phyloP scores from a whole-genome alignment of 495 filamentous ascomycete species.

The Physcia stellaris region DNA sequence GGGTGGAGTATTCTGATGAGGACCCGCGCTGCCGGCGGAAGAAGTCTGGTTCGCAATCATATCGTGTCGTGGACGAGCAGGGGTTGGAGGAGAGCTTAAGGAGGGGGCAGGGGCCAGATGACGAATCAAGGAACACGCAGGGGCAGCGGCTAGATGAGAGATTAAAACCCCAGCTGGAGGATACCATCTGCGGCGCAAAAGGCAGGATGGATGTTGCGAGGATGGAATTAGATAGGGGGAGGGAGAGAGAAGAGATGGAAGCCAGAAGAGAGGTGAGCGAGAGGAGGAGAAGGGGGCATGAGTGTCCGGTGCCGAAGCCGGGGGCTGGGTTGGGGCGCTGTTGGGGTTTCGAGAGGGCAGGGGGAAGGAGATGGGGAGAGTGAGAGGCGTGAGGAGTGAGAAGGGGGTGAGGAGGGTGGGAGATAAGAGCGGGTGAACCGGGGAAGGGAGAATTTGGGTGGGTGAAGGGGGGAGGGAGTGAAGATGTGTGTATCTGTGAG shows the following conservation, averaged over 20 bases:
- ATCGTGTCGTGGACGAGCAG: too few relatives aligned
- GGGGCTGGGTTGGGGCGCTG: slow-evolving; percentile 58
- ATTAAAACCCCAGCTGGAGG: too few relatives aligned
- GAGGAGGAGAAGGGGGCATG: slow-evolving; percentile 18
- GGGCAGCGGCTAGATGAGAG: background rate
- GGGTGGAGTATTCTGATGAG: slow-evolving; percentile 57
- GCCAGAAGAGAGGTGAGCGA: slow-evolving; percentile 19
- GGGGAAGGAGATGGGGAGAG: too few relatives aligned
- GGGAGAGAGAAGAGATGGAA: slow-evolving; percentile 15
- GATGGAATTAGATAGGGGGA: slow-evolving; percentile 19
- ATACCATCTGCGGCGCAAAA: background rate
- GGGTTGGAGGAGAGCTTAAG: slow-evolving; percentile 2
- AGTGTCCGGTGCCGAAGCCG: slow-evolving; percentile 82
- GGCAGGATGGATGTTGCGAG: background rate
- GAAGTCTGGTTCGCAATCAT: too few relatives aligned
- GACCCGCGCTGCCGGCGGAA: too few relatives aligned
- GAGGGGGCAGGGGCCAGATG: slow-evolving; percentile 23
- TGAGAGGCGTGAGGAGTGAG: too few relatives aligned
- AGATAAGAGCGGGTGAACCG: too few relatives aligned
- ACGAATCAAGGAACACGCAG: slow-evolving; percentile 18
- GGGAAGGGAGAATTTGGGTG: too few relatives aligned
- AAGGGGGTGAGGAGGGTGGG: too few relatives aligned
- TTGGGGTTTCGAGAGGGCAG: slow-evolving; percentile 44
- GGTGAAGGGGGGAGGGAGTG: too few relatives aligned
- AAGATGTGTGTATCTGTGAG: too few relatives aligned